Conservation (phyloP, 352 stramenopile species). For the Halophytophthora batemanensis region DNA sequence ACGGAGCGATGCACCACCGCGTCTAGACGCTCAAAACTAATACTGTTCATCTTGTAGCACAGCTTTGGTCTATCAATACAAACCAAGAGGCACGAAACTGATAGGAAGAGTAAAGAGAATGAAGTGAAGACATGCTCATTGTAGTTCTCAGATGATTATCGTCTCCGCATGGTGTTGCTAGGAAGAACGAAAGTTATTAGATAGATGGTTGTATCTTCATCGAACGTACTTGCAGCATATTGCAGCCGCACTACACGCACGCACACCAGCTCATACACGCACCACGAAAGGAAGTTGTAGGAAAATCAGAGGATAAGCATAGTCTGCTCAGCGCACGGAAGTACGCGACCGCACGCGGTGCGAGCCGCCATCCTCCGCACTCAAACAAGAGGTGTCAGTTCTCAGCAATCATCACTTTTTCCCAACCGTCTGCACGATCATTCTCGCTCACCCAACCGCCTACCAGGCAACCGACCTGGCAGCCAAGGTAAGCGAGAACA, state of each 20-base stretch:
- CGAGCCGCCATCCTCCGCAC: constrained; percentile 41
- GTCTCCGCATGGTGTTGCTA: constrained; percentile 66
- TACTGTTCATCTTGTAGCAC: too few species aligned
- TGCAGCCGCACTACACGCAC: not conserved
- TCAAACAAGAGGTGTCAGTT: constrained; percentile 92
- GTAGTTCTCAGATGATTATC: constrained; percentile 52
- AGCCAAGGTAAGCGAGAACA: not conserved
- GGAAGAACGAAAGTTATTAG: constrained; percentile 90
- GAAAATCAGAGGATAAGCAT: constrained; percentile 72
- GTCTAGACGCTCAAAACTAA: too few species aligned
- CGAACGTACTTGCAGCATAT: constrained; percentile 29
- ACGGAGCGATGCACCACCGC: too few species aligned
- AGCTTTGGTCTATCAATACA: too few species aligned
- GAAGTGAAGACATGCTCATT: constrained; percentile 2
- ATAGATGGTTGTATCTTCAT: constrained; percentile 74
- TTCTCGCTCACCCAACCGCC: too few species aligned
- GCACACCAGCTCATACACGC: not conserved
- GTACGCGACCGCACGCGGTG: constrained; percentile 60
- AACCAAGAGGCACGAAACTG: too few species aligned
- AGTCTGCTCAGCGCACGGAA: constrained; percentile 73
- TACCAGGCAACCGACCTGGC: too few species aligned
- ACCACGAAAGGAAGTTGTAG: constrained; percentile 6
- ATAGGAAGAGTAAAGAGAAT: not conserved
- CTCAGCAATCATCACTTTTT: constrained; percentile 86
- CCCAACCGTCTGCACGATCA: too few species aligned